Conservation (phyloP, 2,329 filamentous ascomycete genomes). For the Berkeleyomyces basicola region DNA sequence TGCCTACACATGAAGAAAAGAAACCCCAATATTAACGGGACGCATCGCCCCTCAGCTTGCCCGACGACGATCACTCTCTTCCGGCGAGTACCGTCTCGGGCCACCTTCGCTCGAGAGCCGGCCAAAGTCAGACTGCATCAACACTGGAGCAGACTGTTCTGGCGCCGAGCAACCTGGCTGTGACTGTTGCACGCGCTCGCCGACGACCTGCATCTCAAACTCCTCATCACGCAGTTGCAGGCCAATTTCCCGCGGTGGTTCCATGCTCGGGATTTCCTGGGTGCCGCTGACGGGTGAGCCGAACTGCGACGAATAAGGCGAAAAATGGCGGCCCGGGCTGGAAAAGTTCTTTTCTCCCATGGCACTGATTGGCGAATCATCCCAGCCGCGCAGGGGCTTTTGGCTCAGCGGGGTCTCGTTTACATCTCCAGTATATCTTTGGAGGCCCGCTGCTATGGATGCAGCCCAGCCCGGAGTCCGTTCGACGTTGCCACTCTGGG, state of each 20-base stretch:
- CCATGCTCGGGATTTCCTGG: neutral
- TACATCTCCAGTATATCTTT: neutral
- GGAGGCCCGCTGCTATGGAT: neutral
- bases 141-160: constrained; percentile 23
- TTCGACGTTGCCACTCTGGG: neutral
- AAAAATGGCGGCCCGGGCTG: constrained; percentile 29
- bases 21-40: neutral
- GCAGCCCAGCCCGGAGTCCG: constrained; percentile 3
- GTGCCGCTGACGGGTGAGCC: constrained; percentile 34
- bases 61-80: neutral
- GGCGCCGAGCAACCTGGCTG: constrained; percentile 14
- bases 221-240: constrained; percentile 20
- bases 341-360: constrained; percentile 25
- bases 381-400: constrained; percentile 35
- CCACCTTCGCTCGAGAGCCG: constrained; percentile 19
- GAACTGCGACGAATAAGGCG: constrained; percentile 43
- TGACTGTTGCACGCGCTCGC: constrained; percentile 20
- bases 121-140: constrained; percentile 32
- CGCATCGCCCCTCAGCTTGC: neutral
- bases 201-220: constrained; percentile 34
- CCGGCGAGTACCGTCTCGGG: constrained; percentile 15
- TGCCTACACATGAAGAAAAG: neutral
- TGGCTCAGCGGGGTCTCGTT: constrained; percentile 38
- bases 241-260: constrained; percentile 15
- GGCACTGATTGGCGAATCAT: constrained; percentile 33